Base-by-base conservation (phyloP, 306 rosid species). In the Leucaena leucocephala region DNA sequence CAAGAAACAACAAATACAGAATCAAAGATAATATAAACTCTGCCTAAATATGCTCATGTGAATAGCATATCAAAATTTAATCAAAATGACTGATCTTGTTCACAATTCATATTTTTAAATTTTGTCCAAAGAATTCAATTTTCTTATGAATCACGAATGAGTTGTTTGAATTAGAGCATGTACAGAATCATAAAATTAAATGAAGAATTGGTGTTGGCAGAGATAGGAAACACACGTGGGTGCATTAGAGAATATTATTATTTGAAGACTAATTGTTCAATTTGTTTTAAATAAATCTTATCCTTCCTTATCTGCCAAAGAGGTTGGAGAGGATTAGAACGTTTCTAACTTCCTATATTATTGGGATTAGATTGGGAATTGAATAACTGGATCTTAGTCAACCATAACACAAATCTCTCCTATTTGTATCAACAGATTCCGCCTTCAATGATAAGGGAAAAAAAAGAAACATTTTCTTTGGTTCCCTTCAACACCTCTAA, bases 121-220 rank as follows among this genome's bases (percentile, higher is more conserved):
- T 59, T 71, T 61, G 77, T 62, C 35, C 61, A 76, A 79, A 72
- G 54, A 59, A 67, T 36, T 66, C 77, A 66, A 67, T 45, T 46
- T 62, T 58, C 70, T 79, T 42, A 48, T 50, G 22, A 78, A 62
- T 85, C 78, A 72, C 17, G 43, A 45, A 50, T 36, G 48, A 35
- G 78, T 72, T 72, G 19, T 64, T 44, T 4, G n/a, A 36, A 43
- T 44, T 43, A 44, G 38, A 35, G 71, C 74, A 77, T 45, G 43
- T 33, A 43, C 35, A 69, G 66, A 78, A 83, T 40, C 38, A 38
- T 55, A n/a, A 1, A 2, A 7, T 55, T 8, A 19, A 12, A 7
- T 2, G 14, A 45, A 66, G 9, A 4, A 15, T 61, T 38, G 13
- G 57, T 1, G 21, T 15, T 6, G 57, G 16, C 5, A 50, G 21